These are phyloP conservation scores for Geotrichum restrictum DNA, from an alignment of 1,139 yeast species.

Conservation along the genomic window DNA sequence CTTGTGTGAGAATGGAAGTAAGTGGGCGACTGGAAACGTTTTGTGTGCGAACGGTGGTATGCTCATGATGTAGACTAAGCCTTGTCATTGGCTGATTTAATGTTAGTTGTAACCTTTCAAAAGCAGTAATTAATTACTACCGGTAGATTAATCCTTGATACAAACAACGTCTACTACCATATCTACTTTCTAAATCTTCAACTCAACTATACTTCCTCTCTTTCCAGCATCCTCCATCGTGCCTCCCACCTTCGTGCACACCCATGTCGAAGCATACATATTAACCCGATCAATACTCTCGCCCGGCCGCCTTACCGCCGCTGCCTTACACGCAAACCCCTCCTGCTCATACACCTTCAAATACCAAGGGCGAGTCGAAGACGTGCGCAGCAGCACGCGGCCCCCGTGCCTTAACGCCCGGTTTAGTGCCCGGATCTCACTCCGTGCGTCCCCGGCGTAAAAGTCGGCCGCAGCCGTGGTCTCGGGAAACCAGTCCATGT, in stretches of 20 bases:
- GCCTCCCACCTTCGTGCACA: slow-evolving; percentile 51
- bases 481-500: slow-evolving; percentile 86
- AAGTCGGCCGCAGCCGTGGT: slow-evolving; percentile 37
- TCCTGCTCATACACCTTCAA: slow-evolving; percentile 59
- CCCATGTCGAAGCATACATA: slow-evolving; percentile 89
- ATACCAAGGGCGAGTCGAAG: slow-evolving; percentile 74
- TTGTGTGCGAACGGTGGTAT: slow-evolving; percentile 7
- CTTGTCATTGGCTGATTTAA: no score
- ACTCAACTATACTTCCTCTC: slow-evolving; percentile 8
- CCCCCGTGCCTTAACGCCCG: slow-evolving; percentile 65
- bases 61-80: background rate
- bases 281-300: slow-evolving; percentile 70
- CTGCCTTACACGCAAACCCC: slow-evolving; percentile 67
- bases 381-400: slow-evolving; percentile 71
- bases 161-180: no score
- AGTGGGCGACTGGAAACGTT: slow-evolving; percentile 1
- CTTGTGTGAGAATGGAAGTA: background rate
- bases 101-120: no score
- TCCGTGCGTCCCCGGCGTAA: slow-evolving; percentile 48
- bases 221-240: background rate
- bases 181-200: slow-evolving; percentile 13
- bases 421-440: slow-evolving; percentile 62
- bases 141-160: no score
- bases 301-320: slow-evolving; percentile 61
- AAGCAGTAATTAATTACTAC: no score